These are phyloP conservation scores for Macaranga tanarius DNA, from an alignment of 441 rosid genomes.

Conservation along the genomic window DNA sequence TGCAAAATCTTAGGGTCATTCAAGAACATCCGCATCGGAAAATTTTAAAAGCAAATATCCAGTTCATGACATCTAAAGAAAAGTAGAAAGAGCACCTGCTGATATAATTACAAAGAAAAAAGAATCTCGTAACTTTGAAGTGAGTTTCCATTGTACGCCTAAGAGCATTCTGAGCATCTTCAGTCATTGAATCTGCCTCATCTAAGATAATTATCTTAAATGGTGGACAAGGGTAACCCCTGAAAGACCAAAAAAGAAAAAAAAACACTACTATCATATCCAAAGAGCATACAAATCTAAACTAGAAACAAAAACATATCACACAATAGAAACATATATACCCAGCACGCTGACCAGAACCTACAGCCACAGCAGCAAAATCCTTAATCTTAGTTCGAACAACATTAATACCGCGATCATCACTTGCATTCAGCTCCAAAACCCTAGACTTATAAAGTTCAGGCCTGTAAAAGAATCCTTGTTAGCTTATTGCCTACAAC, in stretches of 20 bases:
- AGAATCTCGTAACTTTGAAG: constrained; percentile 94
- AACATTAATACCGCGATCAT: constrained; percentile 97
- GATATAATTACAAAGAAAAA: constrained; percentile 87
- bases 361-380: constrained; percentile 96
- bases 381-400: constrained; percentile 94
- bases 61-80: background rate
- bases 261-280: constrained; percentile 1
- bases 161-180: constrained; percentile 98
- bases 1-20: background rate
- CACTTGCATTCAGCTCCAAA: constrained; percentile 97
- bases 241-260: constrained; percentile 27
- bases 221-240: constrained; percentile 90
- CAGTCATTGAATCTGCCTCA: constrained; percentile 99
- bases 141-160: constrained; percentile 96
- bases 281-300: background rate
- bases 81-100: constrained; percentile 64
- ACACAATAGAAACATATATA: constrained; percentile 23
- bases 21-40: background rate
- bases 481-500: background rate
- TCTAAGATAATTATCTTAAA: constrained; percentile 90
- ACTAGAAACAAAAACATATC: background rate
- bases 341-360: constrained; percentile 71
- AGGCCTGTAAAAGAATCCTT: constrained; percentile 50
- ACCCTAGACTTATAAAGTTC: constrained; percentile 93
- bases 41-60: background rate